phyloP scores from a whole-genome alignment of 1,139 yeast species.

The Wickerhamomyces sp. region DNA sequence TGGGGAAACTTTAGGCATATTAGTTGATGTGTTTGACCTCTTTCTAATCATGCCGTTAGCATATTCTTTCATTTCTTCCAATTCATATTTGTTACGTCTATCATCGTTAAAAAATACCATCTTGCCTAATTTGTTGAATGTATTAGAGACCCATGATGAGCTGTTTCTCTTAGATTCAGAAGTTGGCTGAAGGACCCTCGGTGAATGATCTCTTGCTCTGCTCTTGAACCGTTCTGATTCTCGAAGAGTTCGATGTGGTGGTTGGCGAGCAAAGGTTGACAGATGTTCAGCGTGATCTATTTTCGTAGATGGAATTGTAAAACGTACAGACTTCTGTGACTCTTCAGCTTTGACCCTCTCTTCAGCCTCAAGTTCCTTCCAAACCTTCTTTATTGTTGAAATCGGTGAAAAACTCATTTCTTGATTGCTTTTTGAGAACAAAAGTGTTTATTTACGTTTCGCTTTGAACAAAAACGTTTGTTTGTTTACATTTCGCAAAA shows the following conservation, averaged over 20 bases:
- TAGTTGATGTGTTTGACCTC: slow-evolving; percentile 7
- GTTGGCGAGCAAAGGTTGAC: background rate
- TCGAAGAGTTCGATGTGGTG: background rate
- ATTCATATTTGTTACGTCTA: slow-evolving; percentile 11
- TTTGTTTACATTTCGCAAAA: too few relatives aligned
- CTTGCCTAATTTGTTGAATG: slow-evolving; percentile 12
- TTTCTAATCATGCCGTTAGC: slow-evolving; percentile 19
- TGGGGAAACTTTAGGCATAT: background rate
- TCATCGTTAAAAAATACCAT: slow-evolving; percentile 11
- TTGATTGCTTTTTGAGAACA: background rate
- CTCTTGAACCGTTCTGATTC: background rate
- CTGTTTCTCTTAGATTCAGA: slow-evolving; percentile 12
- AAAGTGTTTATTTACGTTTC: background rate
- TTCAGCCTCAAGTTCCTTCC: slow-evolving; percentile 22
- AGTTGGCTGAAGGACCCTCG: slow-evolving; percentile 16
- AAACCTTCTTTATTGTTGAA: slow-evolving; percentile 16
- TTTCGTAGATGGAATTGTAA: too few relatives aligned
- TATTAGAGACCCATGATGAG: slow-evolving; percentile 14
- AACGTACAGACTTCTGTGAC: background rate
- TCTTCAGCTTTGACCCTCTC: background rate
- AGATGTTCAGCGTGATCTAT: background rate
- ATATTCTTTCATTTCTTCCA: slow-evolving; percentile 19
- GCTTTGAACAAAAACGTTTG: too few relatives aligned
- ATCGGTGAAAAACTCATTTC: slow-evolving; percentile 2
- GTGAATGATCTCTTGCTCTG: slow-evolving; percentile 11